Conservation (phyloP, 768 basidiomycete species). For the Phylloporus rhodoxanthus region DNA sequence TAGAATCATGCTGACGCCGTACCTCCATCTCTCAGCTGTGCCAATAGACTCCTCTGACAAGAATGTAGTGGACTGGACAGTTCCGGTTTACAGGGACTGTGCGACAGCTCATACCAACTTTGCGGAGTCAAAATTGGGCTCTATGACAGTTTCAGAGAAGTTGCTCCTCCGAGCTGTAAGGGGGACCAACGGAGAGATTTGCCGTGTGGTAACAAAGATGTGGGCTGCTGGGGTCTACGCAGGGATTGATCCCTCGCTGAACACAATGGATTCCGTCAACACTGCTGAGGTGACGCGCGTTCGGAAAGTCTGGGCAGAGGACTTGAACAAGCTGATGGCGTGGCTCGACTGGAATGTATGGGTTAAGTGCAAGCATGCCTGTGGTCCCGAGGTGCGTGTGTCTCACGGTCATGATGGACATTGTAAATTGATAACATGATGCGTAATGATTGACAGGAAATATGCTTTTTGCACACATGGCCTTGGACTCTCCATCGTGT, state of each 20-base stretch:
- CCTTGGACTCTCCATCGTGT: not conserved
- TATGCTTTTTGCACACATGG: slow-evolving; percentile 25
- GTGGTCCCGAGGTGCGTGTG: slow-evolving; percentile 38
- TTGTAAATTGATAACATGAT: not conserved
- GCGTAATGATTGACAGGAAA: slow-evolving; percentile 11
- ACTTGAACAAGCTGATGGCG: slow-evolving; percentile 34
- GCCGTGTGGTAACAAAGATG: too few species aligned
- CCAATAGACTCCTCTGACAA: not conserved
- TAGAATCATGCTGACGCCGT: slow-evolving; percentile 27
- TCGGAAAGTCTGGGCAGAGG: slow-evolving; percentile 30
- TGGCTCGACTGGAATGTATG: slow-evolving; percentile 48
- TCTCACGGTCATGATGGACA: not conserved
- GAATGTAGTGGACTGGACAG: slow-evolving; percentile 22
- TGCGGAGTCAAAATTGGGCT: not conserved
- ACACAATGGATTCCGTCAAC: too few species aligned
- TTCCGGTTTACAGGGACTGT: slow-evolving; percentile 28
- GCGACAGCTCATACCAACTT: slow-evolving; percentile 22
- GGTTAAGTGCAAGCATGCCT: slow-evolving; percentile 31
- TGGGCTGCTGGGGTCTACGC: too few species aligned
- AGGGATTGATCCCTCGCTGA: too few species aligned
- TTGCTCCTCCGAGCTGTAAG: slow-evolving; percentile 26
- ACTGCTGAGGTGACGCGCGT: slow-evolving; percentile 6
- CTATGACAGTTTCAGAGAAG: slow-evolving; percentile 26
- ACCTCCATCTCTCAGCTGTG: slow-evolving; percentile 15
- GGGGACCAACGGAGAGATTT: slow-evolving; percentile 41